phyloP scores from a whole-genome alignment of 2,329 filamentous ascomycete genomes.

The Hyphodiscus sp. region DNA sequence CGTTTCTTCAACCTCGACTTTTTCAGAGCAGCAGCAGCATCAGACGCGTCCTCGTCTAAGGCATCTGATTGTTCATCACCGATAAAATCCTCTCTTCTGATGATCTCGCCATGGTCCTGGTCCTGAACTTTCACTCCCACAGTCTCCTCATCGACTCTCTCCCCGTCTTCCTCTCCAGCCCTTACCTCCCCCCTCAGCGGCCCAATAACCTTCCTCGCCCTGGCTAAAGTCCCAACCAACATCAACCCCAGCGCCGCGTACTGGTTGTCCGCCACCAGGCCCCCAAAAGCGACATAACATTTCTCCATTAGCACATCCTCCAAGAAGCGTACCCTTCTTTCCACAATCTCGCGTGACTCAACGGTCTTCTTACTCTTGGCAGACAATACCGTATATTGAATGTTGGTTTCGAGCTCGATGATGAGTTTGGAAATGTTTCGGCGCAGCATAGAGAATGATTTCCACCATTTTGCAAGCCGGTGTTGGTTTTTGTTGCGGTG shows the following conservation, averaged over 20 bases:
- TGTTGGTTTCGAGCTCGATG: conserved; percentile 26
- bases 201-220: conserved; percentile 42
- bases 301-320: conserved; percentile 34
- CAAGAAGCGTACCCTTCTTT: conserved; percentile 33
- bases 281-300: conserved; percentile 54
- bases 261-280: conserved; percentile 64
- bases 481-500: conserved; percentile 93
- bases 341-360: conserved; percentile 11
- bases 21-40: conserved; percentile 5
- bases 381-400: conserved; percentile 7
- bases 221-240: conserved; percentile 58
- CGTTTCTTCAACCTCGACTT: conserved; percentile 23
- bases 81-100: conserved; percentile 24
- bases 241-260: conserved; percentile 66
- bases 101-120: conserved; percentile 28
- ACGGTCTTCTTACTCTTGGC: conserved; percentile 7
- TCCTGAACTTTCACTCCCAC: neutral
- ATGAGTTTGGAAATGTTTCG: conserved; percentile 55
- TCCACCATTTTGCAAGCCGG: conserved; percentile 74
- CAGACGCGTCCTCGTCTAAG: neutral
- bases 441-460: conserved; percentile 63
- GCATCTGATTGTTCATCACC: neutral
- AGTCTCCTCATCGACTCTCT: neutral
- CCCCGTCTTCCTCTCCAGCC: conserved; percentile 1
- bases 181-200: conserved; percentile 20